Base-by-base conservation (phyloP, 805 yeast species). In the Kodamaea kakaduensis region DNA sequence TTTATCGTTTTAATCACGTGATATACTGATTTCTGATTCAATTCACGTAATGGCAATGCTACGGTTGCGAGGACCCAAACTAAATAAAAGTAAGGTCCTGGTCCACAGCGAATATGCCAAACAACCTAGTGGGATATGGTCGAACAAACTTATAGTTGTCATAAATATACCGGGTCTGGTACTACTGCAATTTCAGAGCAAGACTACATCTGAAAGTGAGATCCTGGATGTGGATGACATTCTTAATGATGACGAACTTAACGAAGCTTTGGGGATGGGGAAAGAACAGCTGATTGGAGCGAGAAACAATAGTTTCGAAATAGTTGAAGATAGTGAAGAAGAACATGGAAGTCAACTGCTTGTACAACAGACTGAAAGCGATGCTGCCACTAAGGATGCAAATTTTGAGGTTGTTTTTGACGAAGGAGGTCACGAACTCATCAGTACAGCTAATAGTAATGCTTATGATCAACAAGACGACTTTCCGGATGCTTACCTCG, bases 31-130 rank as follows among this genome's bases (percentile, higher is more conserved):
- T n/a, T n/a, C n/a, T n/a, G n/a, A n/a, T n/a, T n/a, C n/a, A n/a
- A n/a, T n/a, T n/a, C n/a, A n/a, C n/a, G n/a, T n/a, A n/a, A 37
- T 37, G n/a, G 38, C 41, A 9, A 41, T 37, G 19, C 39, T 41
- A 31, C 44, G 44, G 20, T 29, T 41, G 22, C 25, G 41, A 16
- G 35, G 36, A 8, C 29, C 41, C 18, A 34, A 27, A 28, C 42
- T 24, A 17, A 14, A 18, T 22, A 38, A 27, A 32, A 29, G 16
- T 22, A 34, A 34, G 18, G 37, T 38, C 8, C 28, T 21, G 24
- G 24, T 38, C 8, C 33, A 21, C 25, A 18, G 30, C 6, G 38
- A 35, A 24, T 18, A 14, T 26, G 18, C 18, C 20, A 9, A 15
- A 23, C 24, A 18, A 8, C n/a, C 21, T 4, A 31, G 17, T 8